phyloP scores from a whole-genome alignment of 331 rosid genomes.

The Stylosanthes scabra region DNA sequence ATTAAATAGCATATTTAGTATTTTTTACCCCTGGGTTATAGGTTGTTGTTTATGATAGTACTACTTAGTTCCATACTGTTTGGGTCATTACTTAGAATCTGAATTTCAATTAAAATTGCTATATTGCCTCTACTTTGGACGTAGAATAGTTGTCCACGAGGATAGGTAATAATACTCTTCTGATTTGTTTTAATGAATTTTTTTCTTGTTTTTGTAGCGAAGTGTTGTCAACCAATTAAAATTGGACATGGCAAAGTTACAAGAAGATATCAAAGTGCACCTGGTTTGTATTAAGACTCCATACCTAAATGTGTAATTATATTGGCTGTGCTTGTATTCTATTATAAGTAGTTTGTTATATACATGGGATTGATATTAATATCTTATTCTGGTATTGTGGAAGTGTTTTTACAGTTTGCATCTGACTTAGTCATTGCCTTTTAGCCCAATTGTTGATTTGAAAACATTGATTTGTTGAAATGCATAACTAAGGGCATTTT shows the following conservation, averaged over 20 bases:
- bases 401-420: too few relatives aligned
- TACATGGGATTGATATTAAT: conserved; percentile 19
- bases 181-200: conserved; percentile 13
- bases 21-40: conserved; percentile 1
- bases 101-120: conserved; percentile 27
- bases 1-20: conserved; percentile 19
- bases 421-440: too few relatives aligned
- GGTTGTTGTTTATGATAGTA: conserved; percentile 16
- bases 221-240: conserved; percentile 77
- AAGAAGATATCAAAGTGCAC: conserved; percentile 74
- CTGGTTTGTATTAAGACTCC: conserved; percentile 62
- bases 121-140: conserved; percentile 21
- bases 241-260: conserved; percentile 81
- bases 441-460: too few relatives aligned
- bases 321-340: conserved; percentile 23
- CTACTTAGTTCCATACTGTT: conserved; percentile 28
- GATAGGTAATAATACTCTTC: conserved; percentile 4
- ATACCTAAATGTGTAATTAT: conserved; percentile 8
- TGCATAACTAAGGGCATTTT: too few relatives aligned
- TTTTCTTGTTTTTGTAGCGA: conserved; percentile 61
- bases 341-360: neutral
- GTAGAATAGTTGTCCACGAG: conserved; percentile 16
- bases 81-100: conserved; percentile 10
- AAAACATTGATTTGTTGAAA: too few relatives aligned
- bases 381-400: conserved; percentile 13